These are phyloP conservation scores for Tricladium varicosporioides DNA, from an alignment of 2,329 filamentous ascomycete genomes.

Conservation along the genomic window DNA sequence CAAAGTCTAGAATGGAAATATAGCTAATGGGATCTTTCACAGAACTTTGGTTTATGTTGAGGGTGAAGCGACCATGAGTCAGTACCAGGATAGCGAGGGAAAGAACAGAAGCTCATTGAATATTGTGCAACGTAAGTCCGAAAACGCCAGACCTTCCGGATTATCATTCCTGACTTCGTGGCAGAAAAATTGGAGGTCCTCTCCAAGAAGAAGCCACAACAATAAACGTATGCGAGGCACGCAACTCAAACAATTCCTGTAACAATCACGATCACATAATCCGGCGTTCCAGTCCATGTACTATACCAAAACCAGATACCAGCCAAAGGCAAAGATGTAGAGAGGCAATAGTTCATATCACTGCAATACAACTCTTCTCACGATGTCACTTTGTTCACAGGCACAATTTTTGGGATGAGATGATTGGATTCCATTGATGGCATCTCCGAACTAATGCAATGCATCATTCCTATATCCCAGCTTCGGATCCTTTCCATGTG, in stretches of 20 bases:
- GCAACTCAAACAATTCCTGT: not conserved
- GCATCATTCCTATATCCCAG: too few relatives aligned
- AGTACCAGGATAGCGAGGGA: conserved; percentile 69
- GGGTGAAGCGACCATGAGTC: conserved; percentile 70
- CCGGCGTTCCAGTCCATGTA: not conserved
- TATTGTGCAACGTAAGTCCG: conserved; percentile 74
- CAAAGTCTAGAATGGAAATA: not conserved
- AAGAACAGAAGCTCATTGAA: conserved; percentile 62
- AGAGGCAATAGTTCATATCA: not conserved
- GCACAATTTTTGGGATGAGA: not conserved
- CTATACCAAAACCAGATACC: not conserved
- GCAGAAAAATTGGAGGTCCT: conserved; percentile 49
- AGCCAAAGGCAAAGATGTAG: not conserved
- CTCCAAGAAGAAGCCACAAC: conserved; percentile 29
- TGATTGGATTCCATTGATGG: conserved; percentile 48
- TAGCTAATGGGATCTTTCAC: conserved; percentile 14
- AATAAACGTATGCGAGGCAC: not conserved
- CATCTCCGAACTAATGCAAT: too few relatives aligned
- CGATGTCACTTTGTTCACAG: conserved; percentile 39
- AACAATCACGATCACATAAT: not conserved
- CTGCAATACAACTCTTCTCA: conserved; percentile 87
- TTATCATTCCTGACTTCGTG: conserved; percentile 2
- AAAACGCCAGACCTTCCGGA: not conserved
- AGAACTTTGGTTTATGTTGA: conserved; percentile 82
- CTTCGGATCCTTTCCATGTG: too few relatives aligned